These are phyloP conservation scores for Sonneratia alba DNA, from an alignment of 345 rosid species.

Conservation along the genomic window DNA sequence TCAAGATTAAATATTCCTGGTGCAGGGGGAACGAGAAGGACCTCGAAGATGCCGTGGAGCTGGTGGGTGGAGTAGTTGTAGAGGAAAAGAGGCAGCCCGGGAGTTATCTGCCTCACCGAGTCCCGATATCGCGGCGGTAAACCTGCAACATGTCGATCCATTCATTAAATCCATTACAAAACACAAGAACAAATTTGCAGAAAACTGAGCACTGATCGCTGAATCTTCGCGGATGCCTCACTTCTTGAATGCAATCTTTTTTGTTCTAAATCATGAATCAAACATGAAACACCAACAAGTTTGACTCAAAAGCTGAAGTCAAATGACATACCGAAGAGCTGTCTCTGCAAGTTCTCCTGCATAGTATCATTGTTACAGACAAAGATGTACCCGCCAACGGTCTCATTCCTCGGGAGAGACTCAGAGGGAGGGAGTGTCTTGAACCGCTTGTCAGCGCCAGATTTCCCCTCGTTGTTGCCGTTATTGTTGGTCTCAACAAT, in stretches of 20 bases:
- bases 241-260: not conserved
- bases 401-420: constrained; percentile 78
- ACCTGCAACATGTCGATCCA: constrained; percentile 24
- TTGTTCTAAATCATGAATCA: not conserved
- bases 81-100: constrained; percentile 93
- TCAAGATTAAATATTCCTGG: not conserved
- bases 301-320: not conserved
- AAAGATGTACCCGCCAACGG: constrained; percentile 91
- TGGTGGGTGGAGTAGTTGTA: constrained; percentile 99
- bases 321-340: constrained; percentile 63
- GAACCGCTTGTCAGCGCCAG: constrained; percentile 65
- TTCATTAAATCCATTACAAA: not conserved
- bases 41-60: constrained; percentile 94
- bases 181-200: too few species aligned
- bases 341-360: constrained; percentile 82
- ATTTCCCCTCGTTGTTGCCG: constrained; percentile 19
- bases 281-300: not conserved
- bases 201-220: too few species aligned
- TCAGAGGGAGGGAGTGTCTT: constrained; percentile 95
- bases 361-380: constrained; percentile 99
- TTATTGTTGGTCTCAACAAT: constrained; percentile 38
- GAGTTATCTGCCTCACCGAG: constrained; percentile 94
- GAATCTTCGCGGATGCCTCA: not conserved
- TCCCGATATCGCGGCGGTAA: constrained; percentile 93
- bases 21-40: constrained; percentile 11